Evolutionary conservation across 441 rosid species (phyloP).

Genomic region (Mallotus japonicus): DNA sequence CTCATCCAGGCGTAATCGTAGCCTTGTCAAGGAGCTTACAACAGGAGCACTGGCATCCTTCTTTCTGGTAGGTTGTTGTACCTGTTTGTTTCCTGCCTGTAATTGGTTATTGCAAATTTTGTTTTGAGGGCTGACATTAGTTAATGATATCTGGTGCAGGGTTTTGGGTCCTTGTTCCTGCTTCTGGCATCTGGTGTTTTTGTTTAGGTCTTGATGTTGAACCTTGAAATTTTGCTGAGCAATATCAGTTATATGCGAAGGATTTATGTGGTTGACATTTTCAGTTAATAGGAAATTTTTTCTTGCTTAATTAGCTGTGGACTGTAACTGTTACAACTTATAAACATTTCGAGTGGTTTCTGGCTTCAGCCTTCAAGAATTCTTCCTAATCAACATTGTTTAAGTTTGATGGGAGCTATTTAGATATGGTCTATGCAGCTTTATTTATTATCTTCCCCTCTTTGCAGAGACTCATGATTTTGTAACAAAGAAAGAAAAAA

Average conservation of each 20-base stretch:
- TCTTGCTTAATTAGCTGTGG: not conserved
- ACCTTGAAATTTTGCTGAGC: constrained; percentile 21
- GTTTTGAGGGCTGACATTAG: constrained; percentile 16
- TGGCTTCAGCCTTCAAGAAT: not conserved
- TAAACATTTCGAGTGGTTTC: not conserved
- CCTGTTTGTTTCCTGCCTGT: not conserved
- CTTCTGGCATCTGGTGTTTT: constrained; percentile 88
- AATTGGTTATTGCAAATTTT: not conserved
- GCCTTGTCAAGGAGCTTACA: constrained; percentile 66
- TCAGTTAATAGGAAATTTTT: not conserved
- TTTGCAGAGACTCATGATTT: too few species aligned
- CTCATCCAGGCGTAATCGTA: constrained; percentile 64
- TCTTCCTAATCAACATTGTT: constrained; percentile 17
- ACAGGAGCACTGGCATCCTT: constrained; percentile 82
- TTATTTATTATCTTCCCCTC: too few species aligned
- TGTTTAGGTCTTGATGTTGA: constrained; percentile 41
- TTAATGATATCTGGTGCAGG: constrained; percentile 49
- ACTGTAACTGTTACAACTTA: constrained; percentile 4
- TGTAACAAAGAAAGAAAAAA: too few species aligned
- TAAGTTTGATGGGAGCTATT: constrained; percentile 29
- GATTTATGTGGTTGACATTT: constrained; percentile 19
- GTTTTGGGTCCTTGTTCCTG: constrained; percentile 90
- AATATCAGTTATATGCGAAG: constrained; percentile 1
- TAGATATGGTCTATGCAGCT: too few species aligned
- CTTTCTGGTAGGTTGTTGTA: constrained; percentile 57